Percentiles rank a stretch among this genome's conserved stretches.
Evolutionary conservation across 1,139 yeast species (phyloP).

Genomic region (Wickerhamomyces sp.): DNA sequence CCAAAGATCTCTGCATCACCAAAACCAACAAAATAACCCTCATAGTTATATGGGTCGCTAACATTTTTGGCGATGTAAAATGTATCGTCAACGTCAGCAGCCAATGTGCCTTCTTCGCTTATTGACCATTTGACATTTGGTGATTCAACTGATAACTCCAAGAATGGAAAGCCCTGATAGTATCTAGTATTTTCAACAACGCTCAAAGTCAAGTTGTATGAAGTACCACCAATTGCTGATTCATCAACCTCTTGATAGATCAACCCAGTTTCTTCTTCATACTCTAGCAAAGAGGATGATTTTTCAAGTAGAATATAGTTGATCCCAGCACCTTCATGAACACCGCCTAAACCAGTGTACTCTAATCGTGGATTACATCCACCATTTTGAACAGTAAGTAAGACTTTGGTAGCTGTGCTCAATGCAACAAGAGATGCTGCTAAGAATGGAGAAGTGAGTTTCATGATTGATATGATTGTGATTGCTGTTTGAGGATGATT

Average conservation of each 20-base stretch:
- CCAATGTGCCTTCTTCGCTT: background rate
- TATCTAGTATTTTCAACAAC: background rate
- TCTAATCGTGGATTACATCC: background rate
- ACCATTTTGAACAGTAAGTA: conserved; percentile 1
- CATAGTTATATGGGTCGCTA: conserved; percentile 4
- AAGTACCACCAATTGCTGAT: background rate
- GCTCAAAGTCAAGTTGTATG: conserved; percentile 2
- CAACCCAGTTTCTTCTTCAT: conserved; percentile 1
- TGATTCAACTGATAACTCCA: conserved; percentile 3
- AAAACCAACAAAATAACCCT: conserved; percentile 3
- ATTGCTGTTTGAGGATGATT: too few species aligned
- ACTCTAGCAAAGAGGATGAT: conserved; percentile 1
- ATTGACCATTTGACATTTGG: conserved; percentile 6
- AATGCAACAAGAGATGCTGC: background rate
- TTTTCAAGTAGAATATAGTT: conserved; percentile 7
- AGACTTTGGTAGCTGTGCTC: conserved; percentile 4
- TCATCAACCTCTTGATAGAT: conserved; percentile 1
- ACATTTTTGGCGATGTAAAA: conserved; percentile 4
- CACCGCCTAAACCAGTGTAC: conserved; percentile 23
- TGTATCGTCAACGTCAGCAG: background rate
- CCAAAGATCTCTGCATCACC: background rate
- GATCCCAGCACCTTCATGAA: conserved; percentile 14
- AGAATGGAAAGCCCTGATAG: conserved; percentile 6
- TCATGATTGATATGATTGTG: background rate
- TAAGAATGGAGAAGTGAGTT: background rate